These are phyloP conservation scores for Sphagnum tenellum DNA, from an alignment of 225 moss, liverwort and hornwort species.

Conservation along the genomic window DNA sequence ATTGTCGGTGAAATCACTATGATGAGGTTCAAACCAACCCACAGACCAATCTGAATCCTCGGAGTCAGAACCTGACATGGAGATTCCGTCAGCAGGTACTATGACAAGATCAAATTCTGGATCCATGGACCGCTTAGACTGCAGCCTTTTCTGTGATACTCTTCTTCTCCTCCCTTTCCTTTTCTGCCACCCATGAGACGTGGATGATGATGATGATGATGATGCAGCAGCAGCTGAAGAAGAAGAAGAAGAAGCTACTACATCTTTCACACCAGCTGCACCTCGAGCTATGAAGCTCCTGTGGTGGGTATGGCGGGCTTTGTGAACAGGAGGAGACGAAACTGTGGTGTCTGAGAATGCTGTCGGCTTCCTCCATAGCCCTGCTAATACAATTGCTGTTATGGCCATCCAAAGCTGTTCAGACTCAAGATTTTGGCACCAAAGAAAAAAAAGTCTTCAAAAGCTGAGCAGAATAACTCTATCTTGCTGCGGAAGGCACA, in stretches of 20 bases:
- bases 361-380: slow-evolving; percentile 12
- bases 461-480: too few relatives aligned
- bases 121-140: slow-evolving; percentile 23
- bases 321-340: slow-evolving; percentile 1
- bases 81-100: slow-evolving; percentile 44
- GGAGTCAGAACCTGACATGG: slow-evolving; percentile 55
- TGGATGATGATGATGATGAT: too few relatives aligned
- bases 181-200: neutral
- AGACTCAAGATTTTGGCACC: too few relatives aligned
- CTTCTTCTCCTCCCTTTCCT: slow-evolving; percentile 1
- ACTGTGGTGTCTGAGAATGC: slow-evolving; percentile 1
- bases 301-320: neutral
- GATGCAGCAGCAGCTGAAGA: neutral
- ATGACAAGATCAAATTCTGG: slow-evolving; percentile 50
- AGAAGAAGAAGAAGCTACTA: neutral
- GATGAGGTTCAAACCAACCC: slow-evolving; percentile 67
- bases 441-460: too few relatives aligned
- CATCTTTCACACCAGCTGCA: neutral
- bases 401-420: slow-evolving; percentile 7
- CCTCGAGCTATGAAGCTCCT: neutral
- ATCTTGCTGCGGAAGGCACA: too few relatives aligned
- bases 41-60: slow-evolving; percentile 64
- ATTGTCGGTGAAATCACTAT: slow-evolving; percentile 37
- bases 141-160: slow-evolving; percentile 19
- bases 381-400: slow-evolving; percentile 7